A percentile compares a stretch with the other conserved stretches of the same genome.
These are phyloP conservation scores for Lachancea fermentati DNA, from an alignment of 805 yeast species.

Conservation along the genomic window DNA sequence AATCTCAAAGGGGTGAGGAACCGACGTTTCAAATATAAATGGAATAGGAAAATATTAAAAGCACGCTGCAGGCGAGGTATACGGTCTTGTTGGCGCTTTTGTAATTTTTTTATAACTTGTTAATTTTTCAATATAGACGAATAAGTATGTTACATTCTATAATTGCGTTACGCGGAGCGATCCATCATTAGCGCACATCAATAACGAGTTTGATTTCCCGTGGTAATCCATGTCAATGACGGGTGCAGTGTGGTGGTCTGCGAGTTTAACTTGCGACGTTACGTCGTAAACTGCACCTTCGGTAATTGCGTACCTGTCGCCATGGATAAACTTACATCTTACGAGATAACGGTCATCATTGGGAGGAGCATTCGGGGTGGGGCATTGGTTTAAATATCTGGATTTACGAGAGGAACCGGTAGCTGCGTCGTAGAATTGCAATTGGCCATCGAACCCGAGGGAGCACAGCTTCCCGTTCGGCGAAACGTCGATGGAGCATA, in stretches of 20 bases:
- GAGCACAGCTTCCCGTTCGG: conserved; percentile 6
- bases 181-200: conserved; percentile 5
- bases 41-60: neutral
- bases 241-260: neutral
- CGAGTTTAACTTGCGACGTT: conserved; percentile 1
- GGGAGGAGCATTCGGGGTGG: neutral
- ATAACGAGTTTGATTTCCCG: neutral
- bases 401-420: conserved; percentile 1
- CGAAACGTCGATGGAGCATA: conserved; percentile 5
- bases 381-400: neutral
- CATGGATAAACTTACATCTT: conserved; percentile 3
- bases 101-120: neutral
- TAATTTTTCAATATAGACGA: neutral
- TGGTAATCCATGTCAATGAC: conserved; percentile 9
- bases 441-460: conserved; percentile 5
- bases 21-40: no score
- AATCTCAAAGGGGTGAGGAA: no score
- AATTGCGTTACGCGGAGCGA: conserved; percentile 1
- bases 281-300: conserved; percentile 6
- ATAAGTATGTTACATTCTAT: neutral
- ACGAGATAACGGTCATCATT: conserved; percentile 4
- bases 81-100: neutral
- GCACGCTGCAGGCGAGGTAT: neutral
- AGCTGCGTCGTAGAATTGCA: conserved; percentile 6
- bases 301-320: conserved; percentile 3